Evolutionary conservation across 108 stramenopile genomes (phyloP), one percentile per base, ranked within the genome.

Genomic region (Parietichytrium sp.): DNA sequence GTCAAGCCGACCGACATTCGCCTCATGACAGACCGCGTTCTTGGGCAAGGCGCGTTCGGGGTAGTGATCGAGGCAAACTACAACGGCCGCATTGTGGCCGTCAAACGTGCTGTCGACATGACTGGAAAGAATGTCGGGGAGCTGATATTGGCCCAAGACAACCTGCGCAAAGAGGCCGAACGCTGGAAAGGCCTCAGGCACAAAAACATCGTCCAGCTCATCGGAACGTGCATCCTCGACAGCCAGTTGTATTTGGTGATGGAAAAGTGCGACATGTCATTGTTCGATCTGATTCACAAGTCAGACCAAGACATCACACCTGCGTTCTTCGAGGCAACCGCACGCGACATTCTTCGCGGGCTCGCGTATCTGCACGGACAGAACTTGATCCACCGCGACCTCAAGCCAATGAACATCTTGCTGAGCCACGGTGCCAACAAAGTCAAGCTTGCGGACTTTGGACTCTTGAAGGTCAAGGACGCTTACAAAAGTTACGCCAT

Each of bases 391-490:
- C 55, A 72, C 38, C 7, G 55, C 8, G 55, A 72, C 38, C 55
- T 72, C 36, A 42, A 72, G 18, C 55, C 55, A 7, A 38, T 38
- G 0, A 72, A 42, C 18, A 18, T 72, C 7, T 38, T 72, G 4
- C 16, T 72, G 36, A 72, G 55, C 16, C 55, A 23, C 12, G 55
- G 42, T 42, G 36, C 42, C 13, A 38, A 38, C 16, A 30, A 4
- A 18, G 55, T 72, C 30, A 72, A 72, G 55, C 55, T 72, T 0
- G 38, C 55, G 7, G 55, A 72, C 16, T 72, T 72, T 72, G 55
- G 55, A 42, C 55, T 72, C 4, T 30, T 38, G 18, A 42, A 4
- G 13, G 18, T 23, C 8, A 16, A 23, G 4, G 38, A 42, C 29
- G 36, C 4, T n/a, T 8, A 72, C 38, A 72, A 8, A 4, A 72